Evolutionary conservation across 257 asterid species (phyloP), one percentile per base, ranked within the genome.

Genomic region (Solanum dulcamara): DNA sequence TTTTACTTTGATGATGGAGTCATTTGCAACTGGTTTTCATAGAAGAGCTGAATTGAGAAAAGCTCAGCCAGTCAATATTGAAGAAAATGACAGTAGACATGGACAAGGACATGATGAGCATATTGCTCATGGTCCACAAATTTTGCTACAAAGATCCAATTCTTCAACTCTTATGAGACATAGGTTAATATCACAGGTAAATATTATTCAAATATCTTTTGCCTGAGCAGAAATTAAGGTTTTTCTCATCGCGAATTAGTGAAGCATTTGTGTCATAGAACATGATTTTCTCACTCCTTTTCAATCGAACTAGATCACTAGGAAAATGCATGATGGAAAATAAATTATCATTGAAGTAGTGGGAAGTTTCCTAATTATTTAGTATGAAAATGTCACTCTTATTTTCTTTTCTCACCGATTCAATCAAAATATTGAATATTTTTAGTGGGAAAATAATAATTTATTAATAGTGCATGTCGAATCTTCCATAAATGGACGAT

Each of bases 161-260:
- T 85, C 88, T 26, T 83, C 91, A 2, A 71, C 33, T 80, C 88
- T 81, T 32, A 6, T 88, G 22, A 84, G 89, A 10, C 87, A 86
- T 30, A 85, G 90, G 14, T 80, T 89, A 4, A 80, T 88, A 75
- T 89, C 90, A 30, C 88, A 89, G 89, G 91, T 89, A 87, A 53
- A 37, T 37, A n/a, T n/a, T n/a, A n/a, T n/a, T n/a, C 0, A 44
- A 9, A 62, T n/a, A 30, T 70, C 9, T 10, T 70, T 70, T 35
- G 9, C 1, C 2, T 70, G 50, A 70, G 18, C 8, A 40, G 44
- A 40, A 40, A 40, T 9, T 7, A 40, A 40, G 10, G 10, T 40
- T 1, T 40, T 40, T 40, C 9, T 40, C 44, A 2, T 18, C 2
- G 0, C 7, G 24, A 53, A 53, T 20, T 6, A 18, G 24, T 53